These are phyloP conservation scores for Phytophthora syringae DNA, from an alignment of 352 stramenopile species.

Conservation along the genomic window DNA sequence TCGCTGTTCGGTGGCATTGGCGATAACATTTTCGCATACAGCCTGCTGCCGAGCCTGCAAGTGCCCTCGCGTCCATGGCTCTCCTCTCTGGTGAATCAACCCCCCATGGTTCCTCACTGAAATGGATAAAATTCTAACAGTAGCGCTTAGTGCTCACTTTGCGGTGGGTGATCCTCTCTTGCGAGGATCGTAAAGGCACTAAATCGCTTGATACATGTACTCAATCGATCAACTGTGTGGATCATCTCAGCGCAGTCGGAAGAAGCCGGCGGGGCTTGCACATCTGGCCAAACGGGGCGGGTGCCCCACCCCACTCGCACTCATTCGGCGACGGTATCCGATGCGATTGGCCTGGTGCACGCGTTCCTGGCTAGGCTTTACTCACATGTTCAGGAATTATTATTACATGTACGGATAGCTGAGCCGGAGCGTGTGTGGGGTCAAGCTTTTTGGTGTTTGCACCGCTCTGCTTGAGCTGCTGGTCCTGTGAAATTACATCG, in stretches of 20 bases:
- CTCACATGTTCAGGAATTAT: conserved; percentile 7
- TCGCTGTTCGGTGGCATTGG: background rate
- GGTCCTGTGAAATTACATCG: background rate
- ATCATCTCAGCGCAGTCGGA: conserved; percentile 29
- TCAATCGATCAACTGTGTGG: conserved; percentile 4
- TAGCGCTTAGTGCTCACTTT: conserved; percentile 14
- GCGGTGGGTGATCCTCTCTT: conserved; percentile 4
- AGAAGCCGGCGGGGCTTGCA: conserved; percentile 9
- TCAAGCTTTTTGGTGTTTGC: conserved; percentile 30
- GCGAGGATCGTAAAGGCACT: conserved; percentile 11
- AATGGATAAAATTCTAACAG: no score
- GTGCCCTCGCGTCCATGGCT: background rate
- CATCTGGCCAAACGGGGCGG: conserved; percentile 18
- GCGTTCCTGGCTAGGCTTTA: background rate
- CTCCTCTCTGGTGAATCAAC: no score
- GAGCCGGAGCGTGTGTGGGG: conserved; percentile 19
- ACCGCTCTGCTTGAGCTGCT: background rate
- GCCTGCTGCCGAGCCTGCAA: background rate
- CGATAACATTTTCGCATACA: conserved; percentile 16
- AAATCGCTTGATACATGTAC: conserved; percentile 5
- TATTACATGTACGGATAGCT: no score
- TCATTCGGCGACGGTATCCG: conserved; percentile 17
- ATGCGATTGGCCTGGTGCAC: conserved; percentile 31
- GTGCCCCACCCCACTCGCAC: conserved; percentile 19
- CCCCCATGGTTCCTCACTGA: no score